Evolutionary conservation across 2,329 filamentous ascomycete genomes (phyloP).

Genomic region (Diplodia intermedia): DNA sequence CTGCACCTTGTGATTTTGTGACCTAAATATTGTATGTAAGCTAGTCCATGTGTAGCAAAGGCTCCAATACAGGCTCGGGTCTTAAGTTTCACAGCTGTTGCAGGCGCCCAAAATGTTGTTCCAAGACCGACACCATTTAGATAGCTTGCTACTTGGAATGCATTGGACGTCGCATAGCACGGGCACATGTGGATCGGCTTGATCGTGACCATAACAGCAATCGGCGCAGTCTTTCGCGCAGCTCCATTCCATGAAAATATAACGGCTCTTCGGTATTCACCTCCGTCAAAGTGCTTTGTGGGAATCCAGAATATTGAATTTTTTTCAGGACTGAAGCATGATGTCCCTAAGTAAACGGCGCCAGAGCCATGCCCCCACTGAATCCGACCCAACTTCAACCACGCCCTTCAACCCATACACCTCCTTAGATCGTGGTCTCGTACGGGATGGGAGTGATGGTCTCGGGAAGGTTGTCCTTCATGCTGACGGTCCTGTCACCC

Average conservation of each 20-base stretch:
- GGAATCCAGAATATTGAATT: constrained; percentile 28
- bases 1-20: constrained; percentile 4
- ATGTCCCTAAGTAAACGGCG: constrained; percentile 33
- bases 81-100: not conserved
- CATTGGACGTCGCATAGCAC: not conserved
- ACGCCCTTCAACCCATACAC: constrained; percentile 36
- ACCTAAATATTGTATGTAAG: constrained; percentile 16
- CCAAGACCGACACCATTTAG: constrained; percentile 1
- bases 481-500: constrained; percentile 77
- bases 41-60: constrained; percentile 10
- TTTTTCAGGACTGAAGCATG: constrained; percentile 33
- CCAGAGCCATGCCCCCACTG: constrained; percentile 31
- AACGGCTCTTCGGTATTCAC: not conserved
- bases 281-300: constrained; percentile 8
- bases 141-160: constrained; percentile 7
- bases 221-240: not conserved
- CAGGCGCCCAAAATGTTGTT: not conserved
- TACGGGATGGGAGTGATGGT: constrained; percentile 91
- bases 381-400: constrained; percentile 27
- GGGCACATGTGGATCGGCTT: not conserved
- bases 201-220: not conserved
- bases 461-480: constrained; percentile 85
- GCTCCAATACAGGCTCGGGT: constrained; percentile 12
- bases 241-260: not conserved
- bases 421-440: constrained; percentile 93